A percentile compares a stretch with the other conserved stretches of the same genome.
Evolutionary conservation across 257 asterid species (phyloP).

Genomic region (Solanum piurae): DNA sequence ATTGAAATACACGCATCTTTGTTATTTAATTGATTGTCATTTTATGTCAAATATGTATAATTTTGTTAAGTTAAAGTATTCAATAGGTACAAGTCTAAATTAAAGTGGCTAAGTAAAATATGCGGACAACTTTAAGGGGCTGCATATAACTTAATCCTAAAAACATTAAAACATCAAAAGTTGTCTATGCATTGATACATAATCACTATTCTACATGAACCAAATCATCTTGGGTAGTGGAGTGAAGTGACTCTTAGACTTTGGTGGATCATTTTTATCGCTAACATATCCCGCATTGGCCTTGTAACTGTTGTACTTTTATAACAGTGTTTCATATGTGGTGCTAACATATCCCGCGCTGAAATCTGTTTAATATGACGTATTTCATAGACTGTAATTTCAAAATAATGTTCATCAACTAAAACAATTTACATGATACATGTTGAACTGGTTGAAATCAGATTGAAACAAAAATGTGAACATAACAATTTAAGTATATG

Average conservation of each 20-base stretch:
- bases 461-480: neutral
- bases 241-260: neutral
- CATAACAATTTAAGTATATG: neutral
- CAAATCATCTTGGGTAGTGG: neutral
- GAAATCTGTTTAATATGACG: neutral
- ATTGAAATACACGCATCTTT: neutral
- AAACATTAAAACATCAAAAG: too few relatives aligned
- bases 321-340: neutral
- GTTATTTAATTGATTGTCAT: neutral
- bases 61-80: too few relatives aligned
- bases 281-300: neutral
- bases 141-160: neutral
- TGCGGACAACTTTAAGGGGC: neutral
- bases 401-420: neutral
- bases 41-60: neutral
- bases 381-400: neutral
- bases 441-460: neutral
- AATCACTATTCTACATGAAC: neutral
- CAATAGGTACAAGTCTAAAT: neutral
- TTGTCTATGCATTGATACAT: neutral
- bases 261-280: neutral
- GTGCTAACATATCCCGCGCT: neutral
- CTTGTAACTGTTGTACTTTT: neutral
- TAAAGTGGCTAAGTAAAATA: neutral
- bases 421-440: neutral